Conservation (phyloP, 345 rosid species). For the Salix dunnii region DNA sequence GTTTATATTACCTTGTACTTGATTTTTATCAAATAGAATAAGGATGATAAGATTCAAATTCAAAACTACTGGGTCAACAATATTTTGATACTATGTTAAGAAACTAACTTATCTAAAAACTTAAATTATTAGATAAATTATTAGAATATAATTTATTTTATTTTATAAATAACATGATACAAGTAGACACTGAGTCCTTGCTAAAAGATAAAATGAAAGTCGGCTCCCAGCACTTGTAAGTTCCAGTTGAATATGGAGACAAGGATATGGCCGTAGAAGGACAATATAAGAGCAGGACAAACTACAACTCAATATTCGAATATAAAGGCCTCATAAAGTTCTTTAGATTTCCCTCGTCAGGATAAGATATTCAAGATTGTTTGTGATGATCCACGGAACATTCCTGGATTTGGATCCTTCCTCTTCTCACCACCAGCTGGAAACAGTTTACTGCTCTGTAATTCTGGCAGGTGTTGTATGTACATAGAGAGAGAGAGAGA, state of each 20-base stretch:
- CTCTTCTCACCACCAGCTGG: background rate
- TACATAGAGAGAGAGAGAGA: too few species aligned
- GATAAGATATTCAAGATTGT: background rate
- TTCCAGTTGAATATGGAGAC: background rate
- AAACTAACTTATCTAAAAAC: too few species aligned
- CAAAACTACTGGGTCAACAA: too few species aligned
- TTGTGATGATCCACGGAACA: background rate
- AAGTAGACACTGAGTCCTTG: background rate
- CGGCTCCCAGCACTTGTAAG: too few species aligned
- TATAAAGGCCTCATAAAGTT: background rate
- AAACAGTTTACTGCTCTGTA: too few species aligned
- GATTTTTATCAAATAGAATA: too few species aligned
- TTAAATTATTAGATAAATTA: too few species aligned
- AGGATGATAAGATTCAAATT: too few species aligned
- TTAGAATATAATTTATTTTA: too few species aligned
- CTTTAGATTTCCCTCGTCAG: background rate
- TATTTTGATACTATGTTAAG: too few species aligned
- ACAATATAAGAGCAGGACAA: conserved; percentile 16
- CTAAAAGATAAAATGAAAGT: background rate
- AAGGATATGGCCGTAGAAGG: background rate
- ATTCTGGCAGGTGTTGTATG: too few species aligned
- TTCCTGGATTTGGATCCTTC: background rate
- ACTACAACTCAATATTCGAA: background rate
- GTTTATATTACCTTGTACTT: too few species aligned
- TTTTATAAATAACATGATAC: background rate